These are phyloP conservation scores for Microsporum audouinii DNA, from an alignment of 2,329 filamentous ascomycete genomes.

Conservation along the genomic window DNA sequence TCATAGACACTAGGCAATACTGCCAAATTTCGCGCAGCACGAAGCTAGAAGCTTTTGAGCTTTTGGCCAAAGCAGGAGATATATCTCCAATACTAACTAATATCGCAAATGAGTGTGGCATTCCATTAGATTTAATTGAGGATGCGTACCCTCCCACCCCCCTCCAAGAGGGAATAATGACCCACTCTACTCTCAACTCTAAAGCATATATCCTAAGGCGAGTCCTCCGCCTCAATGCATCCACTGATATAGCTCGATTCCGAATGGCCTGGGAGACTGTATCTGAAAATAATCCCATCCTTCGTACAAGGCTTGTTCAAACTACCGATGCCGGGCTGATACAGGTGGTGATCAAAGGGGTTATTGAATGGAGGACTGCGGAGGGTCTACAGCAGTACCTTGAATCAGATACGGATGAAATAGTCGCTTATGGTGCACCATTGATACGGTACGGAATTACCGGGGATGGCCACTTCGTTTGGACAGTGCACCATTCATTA, in stretches of 20 bases:
- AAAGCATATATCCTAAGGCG: not conserved
- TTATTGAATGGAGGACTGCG: conserved; percentile 16
- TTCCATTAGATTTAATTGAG: conserved; percentile 18
- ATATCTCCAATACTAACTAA: not conserved
- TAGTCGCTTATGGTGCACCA: conserved; percentile 18
- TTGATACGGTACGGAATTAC: conserved; percentile 17
- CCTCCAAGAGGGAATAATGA: conserved; percentile 28
- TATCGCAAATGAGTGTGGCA: not conserved
- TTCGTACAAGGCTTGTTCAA: not conserved
- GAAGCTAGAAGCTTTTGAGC: not conserved
- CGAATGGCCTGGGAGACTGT: not conserved
- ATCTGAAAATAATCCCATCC: not conserved
- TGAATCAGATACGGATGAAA: conserved; percentile 8
- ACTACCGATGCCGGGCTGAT: not conserved
- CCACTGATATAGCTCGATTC: not conserved
- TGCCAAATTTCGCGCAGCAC: not conserved
- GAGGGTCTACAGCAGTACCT: conserved; percentile 12
- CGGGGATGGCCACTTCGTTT: conserved; percentile 18
- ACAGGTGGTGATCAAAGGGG: conserved; percentile 18
- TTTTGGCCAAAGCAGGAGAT: not conserved
- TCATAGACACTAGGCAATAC: not conserved
- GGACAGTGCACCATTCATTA: conserved; percentile 30
- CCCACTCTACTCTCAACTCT: conserved; percentile 12
- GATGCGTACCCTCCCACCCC: conserved; percentile 31
- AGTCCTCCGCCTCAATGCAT: not conserved